Evolutionary conservation across 805 yeast genomes (phyloP).

Genomic region (Nakazawaea populi): DNA sequence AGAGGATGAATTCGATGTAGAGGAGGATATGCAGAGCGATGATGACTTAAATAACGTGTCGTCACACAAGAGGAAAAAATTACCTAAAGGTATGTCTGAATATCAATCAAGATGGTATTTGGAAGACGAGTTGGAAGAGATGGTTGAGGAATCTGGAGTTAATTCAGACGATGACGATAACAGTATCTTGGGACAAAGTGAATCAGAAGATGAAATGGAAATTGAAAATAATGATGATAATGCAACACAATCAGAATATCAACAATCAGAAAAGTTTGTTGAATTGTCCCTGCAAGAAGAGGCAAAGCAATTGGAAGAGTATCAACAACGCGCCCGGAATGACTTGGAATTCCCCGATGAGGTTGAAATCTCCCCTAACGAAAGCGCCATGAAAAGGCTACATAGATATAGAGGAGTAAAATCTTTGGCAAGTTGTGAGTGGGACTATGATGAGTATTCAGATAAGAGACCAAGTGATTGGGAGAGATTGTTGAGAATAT

Average conservation of each 20-base stretch:
- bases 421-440: slow-evolving; percentile 68
- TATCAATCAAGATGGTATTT: slow-evolving; percentile 74
- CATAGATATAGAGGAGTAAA: slow-evolving; percentile 82
- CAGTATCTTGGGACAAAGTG: slow-evolving; percentile 13
- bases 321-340: slow-evolving; percentile 66
- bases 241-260: slow-evolving; percentile 26
- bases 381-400: slow-evolving; percentile 69
- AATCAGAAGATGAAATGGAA: slow-evolving; percentile 27
- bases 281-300: slow-evolving; percentile 82
- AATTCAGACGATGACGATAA: slow-evolving; percentile 37
- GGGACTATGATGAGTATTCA: slow-evolving; percentile 87
- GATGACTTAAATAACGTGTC: slow-evolving; percentile 19
- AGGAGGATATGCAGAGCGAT: slow-evolving; percentile 21
- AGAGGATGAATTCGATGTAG: slow-evolving; percentile 21
- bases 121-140: slow-evolving; percentile 47
- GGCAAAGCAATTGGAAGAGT: slow-evolving; percentile 64
- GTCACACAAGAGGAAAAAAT: slow-evolving; percentile 27
- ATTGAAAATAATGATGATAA: slow-evolving; percentile 21
- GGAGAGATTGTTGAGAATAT: slow-evolving; percentile 66
- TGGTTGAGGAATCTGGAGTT: slow-evolving; percentile 30
- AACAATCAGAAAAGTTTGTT: slow-evolving; percentile 49
- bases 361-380: slow-evolving; percentile 73
- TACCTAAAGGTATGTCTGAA: slow-evolving; percentile 70
- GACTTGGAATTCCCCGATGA: slow-evolving; percentile 96
- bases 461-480: slow-evolving; percentile 68